These are phyloP conservation scores for Collariella sp. DNA, from an alignment of 495 filamentous ascomycete species.

Conservation along the genomic window DNA sequence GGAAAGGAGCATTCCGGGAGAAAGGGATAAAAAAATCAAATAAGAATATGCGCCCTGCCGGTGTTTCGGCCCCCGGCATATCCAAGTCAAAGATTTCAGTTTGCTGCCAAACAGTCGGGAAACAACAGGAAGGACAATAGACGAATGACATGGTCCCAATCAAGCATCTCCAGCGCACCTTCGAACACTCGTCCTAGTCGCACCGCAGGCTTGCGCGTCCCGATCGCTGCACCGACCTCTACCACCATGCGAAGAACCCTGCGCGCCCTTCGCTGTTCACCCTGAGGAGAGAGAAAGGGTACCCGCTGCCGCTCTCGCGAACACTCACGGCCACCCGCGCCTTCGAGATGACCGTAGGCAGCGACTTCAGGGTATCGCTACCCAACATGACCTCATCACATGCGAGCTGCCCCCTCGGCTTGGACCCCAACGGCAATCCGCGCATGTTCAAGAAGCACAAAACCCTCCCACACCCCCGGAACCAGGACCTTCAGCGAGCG, in stretches of 20 bases:
- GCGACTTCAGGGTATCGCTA: constrained; percentile 13
- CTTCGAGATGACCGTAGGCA: constrained; percentile 18
- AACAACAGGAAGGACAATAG: no score
- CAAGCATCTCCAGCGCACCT: neutral
- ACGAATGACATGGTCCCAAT: no score
- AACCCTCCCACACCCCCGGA: constrained; percentile 43
- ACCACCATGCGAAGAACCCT: constrained; percentile 18
- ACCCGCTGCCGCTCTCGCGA: neutral
- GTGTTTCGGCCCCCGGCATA: no score
- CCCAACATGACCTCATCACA: constrained; percentile 20
- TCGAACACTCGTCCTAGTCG: neutral
- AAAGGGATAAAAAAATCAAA: no score
- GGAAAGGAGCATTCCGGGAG: no score
- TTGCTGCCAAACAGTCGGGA: no score
- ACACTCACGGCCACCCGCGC: neutral
- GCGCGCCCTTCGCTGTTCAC: neutral
- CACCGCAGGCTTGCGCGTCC: neutral
- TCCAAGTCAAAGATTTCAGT: no score
- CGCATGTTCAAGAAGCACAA: constrained; percentile 48
- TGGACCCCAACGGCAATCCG: constrained; percentile 20
- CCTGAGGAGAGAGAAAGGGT: constrained; percentile 6
- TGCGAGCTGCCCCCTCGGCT: constrained; percentile 13
- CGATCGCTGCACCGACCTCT: neutral
- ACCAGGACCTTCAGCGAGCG: constrained; percentile 19
- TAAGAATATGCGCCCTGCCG: no score